A percentile compares a stretch with the other conserved stretches of the same genome.
Evolutionary conservation across 139 green algal species (phyloP).

Genomic region (Closterium sp.): DNA sequence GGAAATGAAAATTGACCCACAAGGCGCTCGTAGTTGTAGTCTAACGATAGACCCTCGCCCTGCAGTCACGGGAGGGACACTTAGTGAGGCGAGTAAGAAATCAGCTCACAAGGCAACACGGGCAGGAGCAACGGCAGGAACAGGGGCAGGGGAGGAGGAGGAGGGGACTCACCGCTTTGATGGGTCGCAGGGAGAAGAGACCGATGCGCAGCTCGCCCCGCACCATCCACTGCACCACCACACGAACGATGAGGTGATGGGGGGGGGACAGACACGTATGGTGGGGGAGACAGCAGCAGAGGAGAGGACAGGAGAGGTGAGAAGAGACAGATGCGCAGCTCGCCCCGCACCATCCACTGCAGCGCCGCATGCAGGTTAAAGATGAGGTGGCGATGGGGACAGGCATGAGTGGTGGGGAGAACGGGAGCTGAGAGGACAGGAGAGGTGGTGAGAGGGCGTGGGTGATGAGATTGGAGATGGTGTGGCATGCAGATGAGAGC

Average conservation of each 20-base stretch:
- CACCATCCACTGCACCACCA: not conserved
- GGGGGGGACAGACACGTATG: not conserved
- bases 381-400: not conserved
- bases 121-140: not conserved
- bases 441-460: not conserved
- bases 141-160: not conserved
- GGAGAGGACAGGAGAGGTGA: not conserved
- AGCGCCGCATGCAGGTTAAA: too few species aligned
- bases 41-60: conserved; percentile 92
- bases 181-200: conserved; percentile 75
- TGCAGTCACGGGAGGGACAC: not conserved
- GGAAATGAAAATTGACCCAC: too few species aligned
- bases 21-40: conserved; percentile 96
- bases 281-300: too few species aligned
- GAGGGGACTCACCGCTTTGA: conserved; percentile 52
- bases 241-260: not conserved
- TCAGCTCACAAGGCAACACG: too few species aligned
- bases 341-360: too few species aligned
- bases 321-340: not conserved
- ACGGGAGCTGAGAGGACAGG: too few species aligned
- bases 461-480: not conserved
- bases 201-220: conserved; percentile 28
- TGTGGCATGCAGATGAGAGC: not conserved
- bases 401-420: not conserved
- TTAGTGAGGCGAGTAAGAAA: too few species aligned